Percentiles rank a stretch among this genome's conserved stretches.
Conservation (phyloP, 805 yeast genomes). For the Metschnikowia aberdeeniae region DNA sequence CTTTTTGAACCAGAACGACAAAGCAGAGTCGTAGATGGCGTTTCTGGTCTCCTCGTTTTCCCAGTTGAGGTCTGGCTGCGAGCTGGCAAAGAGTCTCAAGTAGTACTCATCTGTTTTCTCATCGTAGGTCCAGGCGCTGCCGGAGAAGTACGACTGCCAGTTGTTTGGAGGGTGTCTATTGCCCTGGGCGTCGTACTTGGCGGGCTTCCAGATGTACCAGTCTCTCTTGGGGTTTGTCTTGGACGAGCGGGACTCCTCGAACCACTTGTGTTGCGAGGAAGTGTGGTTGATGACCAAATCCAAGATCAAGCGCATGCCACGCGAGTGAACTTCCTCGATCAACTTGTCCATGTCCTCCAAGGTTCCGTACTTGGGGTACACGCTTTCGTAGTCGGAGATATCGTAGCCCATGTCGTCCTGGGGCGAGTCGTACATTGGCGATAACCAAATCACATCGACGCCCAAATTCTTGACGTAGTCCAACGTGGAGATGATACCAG, state of each 20-base stretch:
- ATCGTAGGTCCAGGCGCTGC: slow-evolving; percentile 56
- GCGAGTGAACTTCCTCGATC: slow-evolving; percentile 42
- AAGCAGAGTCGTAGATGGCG: slow-evolving; percentile 44
- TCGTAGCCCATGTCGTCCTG: slow-evolving; percentile 64
- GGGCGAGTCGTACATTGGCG: slow-evolving; percentile 57
- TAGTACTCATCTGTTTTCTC: slow-evolving; percentile 53
- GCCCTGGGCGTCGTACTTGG: slow-evolving; percentile 45
- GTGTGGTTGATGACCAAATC: slow-evolving; percentile 61
- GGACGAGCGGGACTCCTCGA: slow-evolving; percentile 50
- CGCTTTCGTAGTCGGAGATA: slow-evolving; percentile 49
- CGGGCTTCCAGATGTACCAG: slow-evolving; percentile 58
- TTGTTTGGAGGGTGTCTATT: slow-evolving; percentile 53
- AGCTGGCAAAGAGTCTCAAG: slow-evolving; percentile 47
- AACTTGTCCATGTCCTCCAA: slow-evolving; percentile 49
- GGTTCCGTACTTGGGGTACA: slow-evolving; percentile 52
- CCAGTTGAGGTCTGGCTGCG: slow-evolving; percentile 64
- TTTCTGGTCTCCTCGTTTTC: slow-evolving; percentile 41
- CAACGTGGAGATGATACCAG: slow-evolving; percentile 48
- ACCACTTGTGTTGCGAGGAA: slow-evolving; percentile 54
- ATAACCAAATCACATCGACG: slow-evolving; percentile 51
- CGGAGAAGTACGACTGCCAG: slow-evolving; percentile 51
- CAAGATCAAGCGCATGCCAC: slow-evolving; percentile 49
- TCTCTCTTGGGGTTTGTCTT: slow-evolving; percentile 53
- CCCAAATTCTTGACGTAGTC: slow-evolving; percentile 50
- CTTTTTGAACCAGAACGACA: slow-evolving; percentile 50